phyloP scores from a whole-genome alignment of 345 rosid species.

The Populus euphratica region DNA sequence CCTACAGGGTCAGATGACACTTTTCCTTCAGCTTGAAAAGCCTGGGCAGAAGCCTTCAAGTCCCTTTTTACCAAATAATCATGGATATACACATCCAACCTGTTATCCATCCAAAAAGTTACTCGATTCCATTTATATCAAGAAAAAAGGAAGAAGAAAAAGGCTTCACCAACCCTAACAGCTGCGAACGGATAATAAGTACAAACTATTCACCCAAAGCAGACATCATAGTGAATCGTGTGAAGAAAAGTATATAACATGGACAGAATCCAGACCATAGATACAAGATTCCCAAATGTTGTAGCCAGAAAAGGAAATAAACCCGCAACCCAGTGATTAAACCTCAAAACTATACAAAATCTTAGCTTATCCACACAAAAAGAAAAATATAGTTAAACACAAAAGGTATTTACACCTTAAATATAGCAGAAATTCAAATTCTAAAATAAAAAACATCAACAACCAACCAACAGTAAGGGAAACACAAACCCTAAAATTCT shows the following conservation, averaged over 20 bases:
- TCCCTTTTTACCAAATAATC: constrained; percentile 96
- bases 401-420: not conserved
- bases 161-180: not conserved
- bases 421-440: constrained; percentile 3
- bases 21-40: constrained; percentile 96
- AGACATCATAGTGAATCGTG: constrained; percentile 12
- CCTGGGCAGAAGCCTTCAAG: constrained; percentile 93
- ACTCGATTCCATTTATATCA: not conserved
- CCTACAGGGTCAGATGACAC: constrained; percentile 98
- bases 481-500: constrained; percentile 40
- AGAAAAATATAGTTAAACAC: not conserved
- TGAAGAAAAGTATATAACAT: constrained; percentile 8
- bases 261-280: constrained; percentile 17
- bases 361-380: not conserved
- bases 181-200: not conserved
- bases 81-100: constrained; percentile 97
- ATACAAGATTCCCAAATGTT: not conserved
- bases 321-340: not conserved
- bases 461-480: constrained; percentile 4
- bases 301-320: not conserved
- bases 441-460: not conserved
- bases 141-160: not conserved
- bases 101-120: constrained; percentile 24
- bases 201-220: not conserved
- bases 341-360: no score